Conservation (phyloP, 1,139 yeast species). For the Taphrina deformans region DNA sequence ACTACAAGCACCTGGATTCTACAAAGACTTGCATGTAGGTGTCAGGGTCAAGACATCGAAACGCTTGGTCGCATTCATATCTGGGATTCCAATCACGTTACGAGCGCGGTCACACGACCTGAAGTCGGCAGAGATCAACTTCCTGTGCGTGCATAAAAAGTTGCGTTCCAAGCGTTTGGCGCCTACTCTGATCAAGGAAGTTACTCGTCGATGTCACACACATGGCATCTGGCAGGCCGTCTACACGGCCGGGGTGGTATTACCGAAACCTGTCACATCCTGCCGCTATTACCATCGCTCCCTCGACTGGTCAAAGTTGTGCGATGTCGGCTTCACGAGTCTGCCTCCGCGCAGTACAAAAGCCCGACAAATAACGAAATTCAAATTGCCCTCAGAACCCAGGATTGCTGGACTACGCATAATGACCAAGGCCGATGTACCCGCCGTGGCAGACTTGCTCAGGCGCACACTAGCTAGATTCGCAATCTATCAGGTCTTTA, state of each 20-base stretch:
- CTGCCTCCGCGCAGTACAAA: constrained; percentile 76
- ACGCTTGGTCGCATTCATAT: constrained; percentile 84
- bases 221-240: constrained; percentile 92
- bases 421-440: constrained; percentile 62
- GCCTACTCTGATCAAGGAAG: constrained; percentile 89
- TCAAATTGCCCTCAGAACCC: constrained; percentile 65
- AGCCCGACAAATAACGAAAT: constrained; percentile 77
- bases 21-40: constrained; percentile 86
- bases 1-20: constrained; percentile 90
- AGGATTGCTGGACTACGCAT: constrained; percentile 62
- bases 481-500: constrained; percentile 70
- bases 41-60: constrained; percentile 77
- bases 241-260: constrained; percentile 85
- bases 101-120: constrained; percentile 60
- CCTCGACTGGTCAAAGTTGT: constrained; percentile 81
- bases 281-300: constrained; percentile 95
- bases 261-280: constrained; percentile 90
- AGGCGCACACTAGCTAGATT: constrained; percentile 64
- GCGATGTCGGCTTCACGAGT: constrained; percentile 81
- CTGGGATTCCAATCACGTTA: constrained; percentile 80
- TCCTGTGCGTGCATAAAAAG: constrained; percentile 90
- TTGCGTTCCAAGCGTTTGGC: constrained; percentile 90
- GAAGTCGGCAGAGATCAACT: constrained; percentile 84
- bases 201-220: constrained; percentile 86
- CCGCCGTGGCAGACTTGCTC: constrained; percentile 61